These are phyloP conservation scores for Cladorrhinum sp. DNA, from an alignment of 2,329 filamentous ascomycete species.

Conservation along the genomic window DNA sequence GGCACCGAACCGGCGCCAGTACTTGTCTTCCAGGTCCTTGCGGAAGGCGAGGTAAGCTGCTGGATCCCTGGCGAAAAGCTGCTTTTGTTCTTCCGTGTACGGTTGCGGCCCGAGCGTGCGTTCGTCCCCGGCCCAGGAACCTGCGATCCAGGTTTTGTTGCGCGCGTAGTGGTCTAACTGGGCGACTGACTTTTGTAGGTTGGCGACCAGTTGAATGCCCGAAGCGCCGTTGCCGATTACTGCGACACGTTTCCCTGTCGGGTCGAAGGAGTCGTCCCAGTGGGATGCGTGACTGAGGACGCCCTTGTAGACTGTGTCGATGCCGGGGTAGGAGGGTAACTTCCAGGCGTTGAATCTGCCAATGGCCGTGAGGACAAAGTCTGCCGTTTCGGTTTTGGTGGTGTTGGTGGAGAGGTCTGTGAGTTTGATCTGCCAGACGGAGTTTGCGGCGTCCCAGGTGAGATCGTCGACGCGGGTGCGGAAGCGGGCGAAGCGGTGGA, in stretches of 20 bases:
- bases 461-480: slow-evolving; percentile 54
- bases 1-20: slow-evolving; percentile 56
- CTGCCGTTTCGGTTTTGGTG: slow-evolving; percentile 46
- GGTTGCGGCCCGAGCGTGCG: slow-evolving; percentile 55
- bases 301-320: slow-evolving; percentile 50
- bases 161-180: slow-evolving; percentile 64
- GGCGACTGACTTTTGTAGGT: slow-evolving; percentile 46
- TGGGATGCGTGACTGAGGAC: slow-evolving; percentile 58
- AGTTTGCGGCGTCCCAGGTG: slow-evolving; percentile 51
- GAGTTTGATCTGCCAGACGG: slow-evolving; percentile 55
- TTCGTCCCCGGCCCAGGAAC: slow-evolving; percentile 55
- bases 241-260: slow-evolving; percentile 49
- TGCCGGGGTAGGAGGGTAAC: slow-evolving; percentile 58
- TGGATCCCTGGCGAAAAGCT: slow-evolving; percentile 58
- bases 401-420: slow-evolving; percentile 39
- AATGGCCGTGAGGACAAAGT: slow-evolving; percentile 61
- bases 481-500: slow-evolving; percentile 57
- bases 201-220: slow-evolving; percentile 56
- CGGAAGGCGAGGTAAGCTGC: slow-evolving; percentile 58
- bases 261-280: slow-evolving; percentile 54
- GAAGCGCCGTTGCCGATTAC: slow-evolving; percentile 63
- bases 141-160: slow-evolving; percentile 65
- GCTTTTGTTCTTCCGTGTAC: slow-evolving; percentile 50
- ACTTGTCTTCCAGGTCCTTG: slow-evolving; percentile 56
- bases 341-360: slow-evolving; percentile 66